Evolutionary conservation across 257 asterid genomes (phyloP).

Genomic region (Primulina tabacum): DNA sequence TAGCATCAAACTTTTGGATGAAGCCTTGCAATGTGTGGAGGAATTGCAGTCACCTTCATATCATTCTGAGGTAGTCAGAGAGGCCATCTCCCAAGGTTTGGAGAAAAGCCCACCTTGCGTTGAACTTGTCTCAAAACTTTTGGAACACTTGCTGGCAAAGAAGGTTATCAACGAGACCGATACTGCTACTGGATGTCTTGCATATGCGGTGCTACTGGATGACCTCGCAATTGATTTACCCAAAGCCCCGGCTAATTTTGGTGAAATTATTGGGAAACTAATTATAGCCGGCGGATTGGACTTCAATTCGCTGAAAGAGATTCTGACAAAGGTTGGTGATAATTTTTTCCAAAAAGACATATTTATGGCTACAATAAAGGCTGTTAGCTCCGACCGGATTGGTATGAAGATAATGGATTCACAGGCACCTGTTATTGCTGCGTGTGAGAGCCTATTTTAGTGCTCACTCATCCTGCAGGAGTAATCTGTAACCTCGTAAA

Average conservation of each 20-base stretch:
- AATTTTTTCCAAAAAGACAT: conserved; percentile 57
- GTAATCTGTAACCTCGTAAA: conserved; percentile 28
- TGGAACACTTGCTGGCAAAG: conserved; percentile 53
- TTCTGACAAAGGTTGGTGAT: conserved; percentile 53
- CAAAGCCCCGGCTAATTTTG: conserved; percentile 78
- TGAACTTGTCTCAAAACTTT: conserved; percentile 54
- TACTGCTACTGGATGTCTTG: conserved; percentile 44
- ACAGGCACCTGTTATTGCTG: conserved; percentile 61
- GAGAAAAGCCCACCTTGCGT: conserved; percentile 76
- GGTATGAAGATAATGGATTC: conserved; percentile 60
- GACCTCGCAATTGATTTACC: conserved; percentile 92
- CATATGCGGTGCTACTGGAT: conserved; percentile 55
- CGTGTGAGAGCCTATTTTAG: conserved; percentile 59
- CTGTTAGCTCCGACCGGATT: conserved; percentile 37
- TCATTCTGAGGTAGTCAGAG: conserved; percentile 74
- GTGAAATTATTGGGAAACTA: conserved; percentile 64
- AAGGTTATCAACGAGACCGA: conserved; percentile 48
- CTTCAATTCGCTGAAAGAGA: conserved; percentile 61
- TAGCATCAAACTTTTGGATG: conserved; percentile 56
- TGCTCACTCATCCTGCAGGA: conserved; percentile 22
- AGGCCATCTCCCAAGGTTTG: conserved; percentile 62
- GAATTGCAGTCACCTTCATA: conserved; percentile 78
- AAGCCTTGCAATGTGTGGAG: conserved; percentile 75
- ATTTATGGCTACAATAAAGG: conserved; percentile 37
- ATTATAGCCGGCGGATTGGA: conserved; percentile 56